A percentile compares a stretch with the other conserved stretches of the same genome.
Evolutionary conservation across 169 alveolate species (phyloP).

Genomic region (Neospora caninum): DNA sequence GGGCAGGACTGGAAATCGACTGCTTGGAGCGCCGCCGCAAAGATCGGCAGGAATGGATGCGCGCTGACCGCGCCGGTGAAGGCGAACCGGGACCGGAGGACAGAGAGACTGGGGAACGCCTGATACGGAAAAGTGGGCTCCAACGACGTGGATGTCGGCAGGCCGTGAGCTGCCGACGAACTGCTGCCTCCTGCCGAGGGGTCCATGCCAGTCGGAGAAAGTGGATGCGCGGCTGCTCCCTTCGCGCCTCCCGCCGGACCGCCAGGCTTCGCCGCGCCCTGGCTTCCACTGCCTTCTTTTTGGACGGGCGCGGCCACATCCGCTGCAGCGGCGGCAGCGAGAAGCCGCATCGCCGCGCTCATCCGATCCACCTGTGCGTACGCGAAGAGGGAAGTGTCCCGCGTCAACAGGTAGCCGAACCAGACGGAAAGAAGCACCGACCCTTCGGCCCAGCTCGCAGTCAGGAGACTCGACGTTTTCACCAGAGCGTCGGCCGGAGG

Average conservation of each 20-base stretch:
- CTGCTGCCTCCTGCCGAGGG: not conserved
- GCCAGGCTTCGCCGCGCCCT: not conserved
- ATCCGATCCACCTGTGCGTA: constrained; percentile 22
- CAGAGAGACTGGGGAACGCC: constrained; percentile 41
- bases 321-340: constrained; percentile 41
- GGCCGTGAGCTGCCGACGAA: not conserved
- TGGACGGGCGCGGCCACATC: not conserved
- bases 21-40: constrained; percentile 51
- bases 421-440: constrained; percentile 25
- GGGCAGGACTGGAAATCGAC: constrained; percentile 4
- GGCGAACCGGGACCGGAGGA: constrained; percentile 48
- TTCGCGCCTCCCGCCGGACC: not conserved
- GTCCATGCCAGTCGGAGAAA: not conserved
- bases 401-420: constrained; percentile 12
- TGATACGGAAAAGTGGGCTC: constrained; percentile 52
- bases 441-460: not conserved
- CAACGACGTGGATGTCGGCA: not conserved
- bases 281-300: not conserved
- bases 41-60: constrained; percentile 59
- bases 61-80: constrained; percentile 57
- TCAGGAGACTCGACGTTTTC: not conserved
- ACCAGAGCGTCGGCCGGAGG: not conserved
- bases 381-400: constrained; percentile 12
- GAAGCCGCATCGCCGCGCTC: constrained; percentile 46
- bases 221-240: not conserved